Evolutionary conservation across 495 filamentous ascomycete genomes (phyloP).

Genomic region (Talaromyces stipitatus): DNA sequence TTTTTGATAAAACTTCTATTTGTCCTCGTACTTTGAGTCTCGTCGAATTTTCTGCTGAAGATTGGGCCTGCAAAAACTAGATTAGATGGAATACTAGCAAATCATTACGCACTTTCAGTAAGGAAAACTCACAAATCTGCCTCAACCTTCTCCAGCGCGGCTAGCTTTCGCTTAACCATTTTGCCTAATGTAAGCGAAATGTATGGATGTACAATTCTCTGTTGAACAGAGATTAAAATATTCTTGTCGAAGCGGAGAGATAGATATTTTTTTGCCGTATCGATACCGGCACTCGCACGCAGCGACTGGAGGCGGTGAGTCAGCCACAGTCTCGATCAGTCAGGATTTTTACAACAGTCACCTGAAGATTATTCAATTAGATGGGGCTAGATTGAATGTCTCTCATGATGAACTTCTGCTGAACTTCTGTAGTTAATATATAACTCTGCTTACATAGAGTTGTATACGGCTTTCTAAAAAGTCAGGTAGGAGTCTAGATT

Average conservation of each 20-base stretch:
- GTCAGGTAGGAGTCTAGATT: background rate
- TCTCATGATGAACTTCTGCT: no score
- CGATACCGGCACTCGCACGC: background rate
- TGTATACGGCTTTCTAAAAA: no score
- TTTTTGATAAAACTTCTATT: background rate
- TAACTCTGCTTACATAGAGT: no score
- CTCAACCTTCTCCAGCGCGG: constrained; percentile 90
- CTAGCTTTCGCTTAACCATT: constrained; percentile 81
- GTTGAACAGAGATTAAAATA: background rate
- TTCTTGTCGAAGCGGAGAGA: constrained; percentile 10
- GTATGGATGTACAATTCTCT: background rate
- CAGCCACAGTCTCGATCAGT: background rate
- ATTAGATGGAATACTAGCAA: background rate
- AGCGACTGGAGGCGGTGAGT: background rate
- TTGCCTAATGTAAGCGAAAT: constrained; percentile 7
- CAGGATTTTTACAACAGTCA: no score
- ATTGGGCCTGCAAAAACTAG: constrained; percentile 51
- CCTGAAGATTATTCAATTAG: background rate
- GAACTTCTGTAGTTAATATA: no score
- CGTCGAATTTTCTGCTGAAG: constrained; percentile 82
- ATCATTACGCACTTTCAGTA: background rate
- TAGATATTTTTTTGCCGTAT: constrained; percentile 20
- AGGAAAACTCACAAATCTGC: constrained; percentile 60
- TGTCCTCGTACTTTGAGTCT: constrained; percentile 59
- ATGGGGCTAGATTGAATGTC: background rate